A percentile compares a stretch with the other conserved stretches of the same genome.
Conservation (phyloP, 2,329 filamentous ascomycete genomes). For the Fusarium clavum region DNA sequence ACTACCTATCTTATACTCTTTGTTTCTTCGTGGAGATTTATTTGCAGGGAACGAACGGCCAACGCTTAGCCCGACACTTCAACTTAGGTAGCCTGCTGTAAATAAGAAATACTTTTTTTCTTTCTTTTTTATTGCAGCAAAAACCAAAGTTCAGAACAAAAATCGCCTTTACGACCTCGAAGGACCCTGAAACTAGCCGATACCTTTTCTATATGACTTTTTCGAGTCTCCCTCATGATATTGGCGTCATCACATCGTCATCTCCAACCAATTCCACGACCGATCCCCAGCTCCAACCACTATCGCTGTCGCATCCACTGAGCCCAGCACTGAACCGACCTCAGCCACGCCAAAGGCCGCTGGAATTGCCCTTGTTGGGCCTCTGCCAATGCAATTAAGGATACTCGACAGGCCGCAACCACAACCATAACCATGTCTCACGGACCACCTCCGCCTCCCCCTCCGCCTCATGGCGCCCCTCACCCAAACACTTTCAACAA, state of each 20-base stretch:
- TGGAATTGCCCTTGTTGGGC: slow-evolving; percentile 25
- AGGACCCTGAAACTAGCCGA: not conserved
- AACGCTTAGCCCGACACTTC: not conserved
- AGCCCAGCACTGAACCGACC: slow-evolving; percentile 8
- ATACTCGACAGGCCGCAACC: slow-evolving; percentile 38
- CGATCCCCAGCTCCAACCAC: slow-evolving; percentile 3
- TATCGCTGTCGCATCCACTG: slow-evolving; percentile 20
- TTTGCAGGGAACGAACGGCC: not conserved
- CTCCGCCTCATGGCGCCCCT: slow-evolving; percentile 44
- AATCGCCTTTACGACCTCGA: slow-evolving; percentile 1
- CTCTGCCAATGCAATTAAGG: slow-evolving; percentile 47
- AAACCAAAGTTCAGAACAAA: slow-evolving; percentile 1
- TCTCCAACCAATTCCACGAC: slow-evolving; percentile 11
- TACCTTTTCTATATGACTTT: not conserved
- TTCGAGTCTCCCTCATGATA: slow-evolving; percentile 8
- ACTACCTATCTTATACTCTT: slow-evolving; percentile 1
- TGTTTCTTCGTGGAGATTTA: not conserved
- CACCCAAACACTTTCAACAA: slow-evolving; percentile 46
- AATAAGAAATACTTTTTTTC: not conserved
- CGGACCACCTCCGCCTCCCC: slow-evolving; percentile 52
- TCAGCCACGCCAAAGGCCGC: slow-evolving; percentile 20
- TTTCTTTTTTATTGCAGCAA: slow-evolving; percentile 1
- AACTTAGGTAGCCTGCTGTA: not conserved
- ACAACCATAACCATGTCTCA: slow-evolving; percentile 48
- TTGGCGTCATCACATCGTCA: slow-evolving; percentile 7